Evolutionary conservation across 2,329 filamentous ascomycete genomes (phyloP).

Genomic region (Nemania sp.): DNA sequence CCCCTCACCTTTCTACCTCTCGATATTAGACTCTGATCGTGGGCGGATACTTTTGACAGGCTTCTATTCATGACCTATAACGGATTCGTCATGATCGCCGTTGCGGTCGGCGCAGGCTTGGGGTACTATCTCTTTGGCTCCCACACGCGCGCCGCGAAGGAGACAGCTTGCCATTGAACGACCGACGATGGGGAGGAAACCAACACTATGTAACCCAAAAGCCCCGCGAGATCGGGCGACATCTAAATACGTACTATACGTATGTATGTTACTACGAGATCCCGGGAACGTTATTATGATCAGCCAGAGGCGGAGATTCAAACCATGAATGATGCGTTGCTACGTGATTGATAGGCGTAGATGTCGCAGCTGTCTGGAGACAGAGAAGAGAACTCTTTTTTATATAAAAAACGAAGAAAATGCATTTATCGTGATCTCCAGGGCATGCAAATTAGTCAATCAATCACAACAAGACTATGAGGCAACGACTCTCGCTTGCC

Average conservation of each 20-base stretch:
- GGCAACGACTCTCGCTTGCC: no score
- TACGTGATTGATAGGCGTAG: slow-evolving; percentile 3
- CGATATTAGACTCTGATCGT: not conserved
- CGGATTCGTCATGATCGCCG: slow-evolving; percentile 93
- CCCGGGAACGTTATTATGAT: no score
- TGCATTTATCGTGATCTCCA: not conserved
- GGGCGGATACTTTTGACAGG: slow-evolving; percentile 55
- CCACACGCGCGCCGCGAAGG: slow-evolving; percentile 72
- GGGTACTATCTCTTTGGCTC: slow-evolving; percentile 85
- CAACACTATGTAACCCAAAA: no score
- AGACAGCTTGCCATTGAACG: slow-evolving; percentile 82
- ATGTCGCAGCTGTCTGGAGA: not conserved
- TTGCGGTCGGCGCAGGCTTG: slow-evolving; percentile 84
- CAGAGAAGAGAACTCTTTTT: not conserved
- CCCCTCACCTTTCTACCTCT: not conserved
- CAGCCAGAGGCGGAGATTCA: no score
- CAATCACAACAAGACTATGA: not conserved
- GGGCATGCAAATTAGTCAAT: not conserved
- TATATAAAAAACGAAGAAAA: not conserved
- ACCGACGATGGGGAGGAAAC: not conserved
- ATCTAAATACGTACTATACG: no score
- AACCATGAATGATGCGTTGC: not conserved
- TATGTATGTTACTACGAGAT: no score
- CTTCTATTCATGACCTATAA: slow-evolving; percentile 99
- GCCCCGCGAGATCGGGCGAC: no score